phyloP scores from a whole-genome alignment of 768 basidiomycete genomes.

The Cystobasidium onofrii region DNA sequence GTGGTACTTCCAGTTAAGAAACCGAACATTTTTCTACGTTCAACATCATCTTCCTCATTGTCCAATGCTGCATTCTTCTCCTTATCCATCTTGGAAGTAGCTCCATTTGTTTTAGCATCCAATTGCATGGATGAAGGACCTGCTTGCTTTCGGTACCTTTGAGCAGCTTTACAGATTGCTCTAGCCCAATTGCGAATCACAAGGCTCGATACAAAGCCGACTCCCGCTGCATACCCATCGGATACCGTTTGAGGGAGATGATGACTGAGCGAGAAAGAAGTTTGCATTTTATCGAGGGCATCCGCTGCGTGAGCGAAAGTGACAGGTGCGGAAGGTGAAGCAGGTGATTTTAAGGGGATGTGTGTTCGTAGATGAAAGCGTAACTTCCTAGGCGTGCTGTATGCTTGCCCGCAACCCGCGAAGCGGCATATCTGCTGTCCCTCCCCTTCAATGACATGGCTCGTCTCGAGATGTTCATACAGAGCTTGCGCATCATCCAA shows the following conservation, averaged over 20 bases:
- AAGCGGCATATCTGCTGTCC: background rate
- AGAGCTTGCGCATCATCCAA: background rate
- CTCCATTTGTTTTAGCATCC: background rate
- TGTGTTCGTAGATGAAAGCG: slow-evolving; percentile 19
- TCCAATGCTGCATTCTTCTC: background rate
- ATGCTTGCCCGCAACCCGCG: background rate
- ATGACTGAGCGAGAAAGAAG: background rate
- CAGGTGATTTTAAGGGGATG: background rate
- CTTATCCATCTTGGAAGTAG: background rate
- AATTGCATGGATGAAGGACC: background rate
- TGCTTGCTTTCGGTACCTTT: background rate
- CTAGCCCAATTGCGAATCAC: slow-evolving; percentile 17
- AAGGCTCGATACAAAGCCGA: slow-evolving; percentile 26
- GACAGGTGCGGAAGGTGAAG: background rate
- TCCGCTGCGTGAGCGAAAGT: slow-evolving; percentile 14
- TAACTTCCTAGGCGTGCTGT: background rate
- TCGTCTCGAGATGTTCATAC: background rate
- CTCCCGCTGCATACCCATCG: slow-evolving; percentile 17
- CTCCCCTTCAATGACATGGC: background rate
- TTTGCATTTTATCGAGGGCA: background rate
- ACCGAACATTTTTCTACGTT: slow-evolving; percentile 21
- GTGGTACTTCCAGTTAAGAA: slow-evolving; percentile 18
- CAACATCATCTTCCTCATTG: slow-evolving; percentile 13
- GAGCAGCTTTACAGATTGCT: background rate
- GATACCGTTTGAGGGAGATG: background rate